Evolutionary conservation across 192 early-diverging fungal genomes (phyloP).

Genomic region (Phlyctochytrium bullatum): DNA sequence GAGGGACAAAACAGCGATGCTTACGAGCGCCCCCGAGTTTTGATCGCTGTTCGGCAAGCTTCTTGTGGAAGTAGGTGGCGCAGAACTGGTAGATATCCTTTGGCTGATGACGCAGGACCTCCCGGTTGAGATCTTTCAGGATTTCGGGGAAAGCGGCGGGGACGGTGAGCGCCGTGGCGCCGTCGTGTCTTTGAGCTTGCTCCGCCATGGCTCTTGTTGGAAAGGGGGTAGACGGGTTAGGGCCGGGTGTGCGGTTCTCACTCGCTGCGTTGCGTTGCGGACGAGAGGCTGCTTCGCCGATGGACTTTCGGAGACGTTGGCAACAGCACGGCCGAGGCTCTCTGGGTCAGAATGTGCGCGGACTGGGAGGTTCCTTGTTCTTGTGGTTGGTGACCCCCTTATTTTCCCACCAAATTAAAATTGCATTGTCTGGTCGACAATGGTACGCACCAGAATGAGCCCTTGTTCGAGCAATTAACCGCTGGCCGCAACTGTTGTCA

Average conservation of each 20-base stretch:
- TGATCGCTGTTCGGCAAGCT: slow-evolving; percentile 69
- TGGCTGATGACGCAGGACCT: slow-evolving; percentile 71
- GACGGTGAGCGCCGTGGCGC: slow-evolving; percentile 26
- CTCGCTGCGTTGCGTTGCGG: not conserved
- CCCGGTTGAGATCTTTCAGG: slow-evolving; percentile 76
- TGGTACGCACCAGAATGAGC: too few species aligned
- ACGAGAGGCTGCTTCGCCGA: not conserved
- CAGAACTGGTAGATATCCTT: slow-evolving; percentile 88
- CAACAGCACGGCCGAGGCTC: not conserved
- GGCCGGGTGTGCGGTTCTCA: not conserved
- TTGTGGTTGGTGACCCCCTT: too few species aligned
- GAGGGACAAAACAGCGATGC: not conserved
- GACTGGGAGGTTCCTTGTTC: too few species aligned
- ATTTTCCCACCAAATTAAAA: too few species aligned
- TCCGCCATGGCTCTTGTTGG: not conserved
- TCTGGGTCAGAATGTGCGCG: not conserved
- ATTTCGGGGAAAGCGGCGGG: slow-evolving; percentile 55
- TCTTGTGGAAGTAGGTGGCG: slow-evolving; percentile 81
- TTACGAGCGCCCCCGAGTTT: slow-evolving; percentile 22
- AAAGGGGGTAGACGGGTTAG: not conserved
- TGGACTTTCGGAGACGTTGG: not conserved
- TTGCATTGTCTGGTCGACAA: too few species aligned
- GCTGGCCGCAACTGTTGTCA: too few species aligned
- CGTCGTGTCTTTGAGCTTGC: not conserved
- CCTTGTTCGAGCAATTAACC: too few species aligned